Percentiles rank a stretch among this genome's conserved stretches.
phyloP scores from a whole-genome alignment of 176 grass and related monocot species.

The Cymbopogon citratus region DNA sequence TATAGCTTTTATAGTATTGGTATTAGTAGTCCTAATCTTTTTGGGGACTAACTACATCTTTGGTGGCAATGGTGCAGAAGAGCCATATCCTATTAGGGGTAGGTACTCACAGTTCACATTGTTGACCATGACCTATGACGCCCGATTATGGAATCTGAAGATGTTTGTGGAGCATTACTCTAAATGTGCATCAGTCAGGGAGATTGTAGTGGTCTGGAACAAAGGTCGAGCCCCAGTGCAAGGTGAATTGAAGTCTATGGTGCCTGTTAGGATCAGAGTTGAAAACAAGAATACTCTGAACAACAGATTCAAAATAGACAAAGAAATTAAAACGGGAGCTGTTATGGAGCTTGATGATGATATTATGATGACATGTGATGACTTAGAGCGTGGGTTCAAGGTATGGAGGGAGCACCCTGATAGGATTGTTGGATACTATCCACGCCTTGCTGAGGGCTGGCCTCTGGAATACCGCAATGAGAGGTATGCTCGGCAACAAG shows the following conservation, averaged over 20 bases:
- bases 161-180: slow-evolving; percentile 91
- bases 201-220: slow-evolving; percentile 92
- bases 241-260: slow-evolving; percentile 55
- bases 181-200: slow-evolving; percentile 70
- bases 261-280: slow-evolving; percentile 71
- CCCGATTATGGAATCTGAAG: slow-evolving; percentile 84
- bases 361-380: slow-evolving; percentile 95
- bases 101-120: slow-evolving; percentile 83
- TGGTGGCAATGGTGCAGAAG: slow-evolving; percentile 63
- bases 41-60: slow-evolving; percentile 69
- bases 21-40: slow-evolving; percentile 48
- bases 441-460: slow-evolving; percentile 66
- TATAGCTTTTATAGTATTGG: slow-evolving; percentile 24
- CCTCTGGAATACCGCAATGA: slow-evolving; percentile 61
- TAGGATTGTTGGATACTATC: slow-evolving; percentile 77
- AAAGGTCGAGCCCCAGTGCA: slow-evolving; percentile 46
- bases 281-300: slow-evolving; percentile 78
- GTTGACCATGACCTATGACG: slow-evolving; percentile 89
- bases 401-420: slow-evolving; percentile 74
- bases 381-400: slow-evolving; percentile 90
- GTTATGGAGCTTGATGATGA: slow-evolving; percentile 98
- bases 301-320: slow-evolving; percentile 87
- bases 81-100: slow-evolving; percentile 59
- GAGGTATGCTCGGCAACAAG: slow-evolving; percentile 45
- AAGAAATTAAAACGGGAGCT: slow-evolving; percentile 65